Evolutionary conservation across 306 rosid species (phyloP), one percentile per base, ranked within the genome.

Genomic region (Prosopis cineraria): DNA sequence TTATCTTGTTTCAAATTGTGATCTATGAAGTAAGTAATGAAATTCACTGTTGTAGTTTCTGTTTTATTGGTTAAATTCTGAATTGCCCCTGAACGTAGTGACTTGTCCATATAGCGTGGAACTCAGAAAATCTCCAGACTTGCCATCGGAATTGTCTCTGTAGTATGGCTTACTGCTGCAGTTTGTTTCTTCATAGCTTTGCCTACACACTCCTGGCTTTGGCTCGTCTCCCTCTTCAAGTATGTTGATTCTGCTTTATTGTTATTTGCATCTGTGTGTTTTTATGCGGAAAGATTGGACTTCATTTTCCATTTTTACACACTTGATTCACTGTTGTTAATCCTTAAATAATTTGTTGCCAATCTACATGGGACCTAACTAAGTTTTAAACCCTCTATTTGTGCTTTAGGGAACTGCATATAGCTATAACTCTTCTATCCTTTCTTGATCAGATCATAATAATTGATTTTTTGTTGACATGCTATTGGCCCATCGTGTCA

Each of bases 121-220:
- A 78, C 50, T 75, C 97, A 94, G 89, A 89, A 78, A 66, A 68
- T 94, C 74, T 94, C 98, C 31, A 92, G 82, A 86, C 37, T 83
- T 74, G 73, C 87, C 16, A 33, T 87, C 63, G 90, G 85, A 53
- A 88, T 90, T 81, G 87, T 94, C 67, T 76, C 82, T 52, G 79
- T 76, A 7, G 95, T 77, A 37, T 94, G 94, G 94, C 63, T 89
- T 29, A 70, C 77, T 50, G 98, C 97, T 25, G 96, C 89, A 68
- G 83, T 92, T 77, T 94, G 93, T 88, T 87, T 92, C 87, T 94
- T 90, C 82, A 36, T 82, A 80, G 97, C 96, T 79, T 81, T 94
- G 70, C 82, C 96, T 16, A 74, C 9, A 75, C 88, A 92, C 87
- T 89, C 91, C 37, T 94, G 98, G 97, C 97, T 94, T 64, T 94